Evolutionary conservation across 2,329 filamentous ascomycete genomes (phyloP).

Genomic region (Ophiostoma perfectum): DNA sequence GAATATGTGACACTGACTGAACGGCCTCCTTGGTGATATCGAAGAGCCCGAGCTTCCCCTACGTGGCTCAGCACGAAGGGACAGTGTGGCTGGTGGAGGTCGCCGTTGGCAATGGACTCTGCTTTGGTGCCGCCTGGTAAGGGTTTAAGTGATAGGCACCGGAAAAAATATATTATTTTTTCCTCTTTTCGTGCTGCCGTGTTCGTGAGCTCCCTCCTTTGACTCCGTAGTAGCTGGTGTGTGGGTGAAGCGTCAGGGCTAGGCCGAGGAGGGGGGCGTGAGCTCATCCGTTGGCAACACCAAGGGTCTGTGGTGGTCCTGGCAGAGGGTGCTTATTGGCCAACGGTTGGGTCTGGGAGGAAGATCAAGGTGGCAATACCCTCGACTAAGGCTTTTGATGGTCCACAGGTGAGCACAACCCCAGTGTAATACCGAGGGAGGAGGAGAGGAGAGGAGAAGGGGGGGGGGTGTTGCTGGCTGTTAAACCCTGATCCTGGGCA

Average conservation of each 20-base stretch:
- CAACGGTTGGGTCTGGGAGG: background rate
- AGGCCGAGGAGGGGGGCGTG: background rate
- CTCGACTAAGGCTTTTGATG: background rate
- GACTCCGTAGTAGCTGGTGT: background rate
- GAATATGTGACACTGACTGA: background rate
- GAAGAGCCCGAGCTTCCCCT: background rate
- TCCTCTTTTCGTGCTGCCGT: background rate
- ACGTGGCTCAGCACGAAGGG: background rate
- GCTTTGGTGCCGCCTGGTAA: background rate
- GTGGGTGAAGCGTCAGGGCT: background rate
- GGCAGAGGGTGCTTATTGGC: background rate
- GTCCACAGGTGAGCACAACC: background rate
- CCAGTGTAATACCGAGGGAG: background rate
- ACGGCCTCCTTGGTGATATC: no score
- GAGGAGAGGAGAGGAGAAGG: background rate
- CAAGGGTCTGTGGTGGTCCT: background rate
- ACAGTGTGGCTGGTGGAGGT: background rate
- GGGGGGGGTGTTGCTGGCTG: background rate
- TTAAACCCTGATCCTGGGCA: background rate
- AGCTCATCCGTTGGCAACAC: background rate
- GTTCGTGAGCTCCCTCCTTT: slow-evolving; percentile 2
- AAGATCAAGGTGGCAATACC: background rate
- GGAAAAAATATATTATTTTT: background rate
- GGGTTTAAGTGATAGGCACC: background rate
- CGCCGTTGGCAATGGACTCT: background rate